phyloP scores from a whole-genome alignment of 2,329 filamentous ascomycete genomes.

The Chaetomiaceae sp. region DNA sequence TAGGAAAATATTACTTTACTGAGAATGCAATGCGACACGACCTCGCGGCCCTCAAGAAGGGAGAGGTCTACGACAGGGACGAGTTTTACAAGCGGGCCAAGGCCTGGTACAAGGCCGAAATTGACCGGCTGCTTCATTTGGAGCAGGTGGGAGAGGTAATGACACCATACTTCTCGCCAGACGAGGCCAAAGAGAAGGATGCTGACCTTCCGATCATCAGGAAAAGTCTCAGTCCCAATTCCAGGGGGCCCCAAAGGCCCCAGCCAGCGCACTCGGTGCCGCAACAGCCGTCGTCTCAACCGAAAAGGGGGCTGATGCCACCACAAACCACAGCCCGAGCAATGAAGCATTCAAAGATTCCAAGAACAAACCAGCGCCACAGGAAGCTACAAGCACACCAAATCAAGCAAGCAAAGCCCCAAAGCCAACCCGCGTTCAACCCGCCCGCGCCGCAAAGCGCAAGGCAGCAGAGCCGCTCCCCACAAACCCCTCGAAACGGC shows the following conservation, averaged over 20 bases:
- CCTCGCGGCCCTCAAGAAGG: constrained; percentile 16
- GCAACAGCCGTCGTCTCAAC: too few species aligned
- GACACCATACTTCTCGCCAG: too few species aligned
- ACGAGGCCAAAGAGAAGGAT: too few species aligned
- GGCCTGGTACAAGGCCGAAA: constrained; percentile 27
- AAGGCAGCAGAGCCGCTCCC: constrained; percentile 1
- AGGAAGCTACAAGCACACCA: too few species aligned
- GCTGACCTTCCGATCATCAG: neutral
- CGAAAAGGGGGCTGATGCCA: too few species aligned
- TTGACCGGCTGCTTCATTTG: constrained; percentile 20
- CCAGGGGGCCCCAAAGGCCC: too few species aligned
- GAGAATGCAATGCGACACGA: constrained; percentile 20
- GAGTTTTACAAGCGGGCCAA: constrained; percentile 23
- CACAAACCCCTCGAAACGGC: neutral
- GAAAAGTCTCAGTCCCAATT: neutral
- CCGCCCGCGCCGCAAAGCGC: constrained; percentile 18
- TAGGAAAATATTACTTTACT: constrained; percentile 18
- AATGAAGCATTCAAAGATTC: too few species aligned
- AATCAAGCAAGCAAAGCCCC: neutral
- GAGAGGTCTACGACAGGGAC: constrained; percentile 14
- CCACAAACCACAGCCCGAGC: neutral
- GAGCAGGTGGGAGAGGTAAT: constrained; percentile 9
- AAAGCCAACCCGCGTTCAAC: constrained; percentile 20
- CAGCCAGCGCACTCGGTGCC: too few species aligned
- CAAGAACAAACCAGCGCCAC: neutral